A percentile compares a stretch with the other conserved stretches of the same genome.
Conservation (phyloP, 768 basidiomycete genomes). For the Pisolithus sp. region DNA sequence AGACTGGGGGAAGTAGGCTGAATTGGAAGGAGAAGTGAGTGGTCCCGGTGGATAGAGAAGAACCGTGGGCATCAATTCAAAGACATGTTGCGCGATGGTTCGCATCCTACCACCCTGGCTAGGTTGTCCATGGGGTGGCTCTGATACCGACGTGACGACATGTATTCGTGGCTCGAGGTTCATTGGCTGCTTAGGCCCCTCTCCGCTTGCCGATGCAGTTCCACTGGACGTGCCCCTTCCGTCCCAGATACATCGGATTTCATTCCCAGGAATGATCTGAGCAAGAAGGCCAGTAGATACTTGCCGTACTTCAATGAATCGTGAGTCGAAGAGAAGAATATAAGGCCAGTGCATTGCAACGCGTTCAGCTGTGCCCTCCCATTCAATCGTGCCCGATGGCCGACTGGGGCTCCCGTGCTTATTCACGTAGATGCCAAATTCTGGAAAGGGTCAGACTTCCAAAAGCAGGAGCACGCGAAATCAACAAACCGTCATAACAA, state of each 20-base stretch:
- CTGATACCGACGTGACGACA: conserved; percentile 68
- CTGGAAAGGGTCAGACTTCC: conserved; percentile 31
- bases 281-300: conserved; percentile 72
- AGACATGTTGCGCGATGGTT: conserved; percentile 64
- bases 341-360: conserved; percentile 89
- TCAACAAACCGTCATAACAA: conserved; percentile 71
- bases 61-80: conserved; percentile 56
- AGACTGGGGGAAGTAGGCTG: conserved; percentile 46
- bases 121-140: conserved; percentile 27
- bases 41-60: conserved; percentile 36
- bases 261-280: conserved; percentile 77
- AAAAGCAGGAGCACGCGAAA: not conserved
- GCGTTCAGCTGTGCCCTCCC: conserved; percentile 88
- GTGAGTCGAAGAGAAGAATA: conserved; percentile 78
- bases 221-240: conserved; percentile 47
- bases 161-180: conserved; percentile 80
- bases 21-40: conserved; percentile 47
- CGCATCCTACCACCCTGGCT: conserved; percentile 37
- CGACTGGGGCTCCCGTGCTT: conserved; percentile 86
- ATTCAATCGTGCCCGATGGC: conserved; percentile 69
- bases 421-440: conserved; percentile 90
- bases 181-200: conserved; percentile 37
- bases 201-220: conserved; percentile 19
- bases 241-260: conserved; percentile 87
- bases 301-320: conserved; percentile 88